A percentile compares a stretch with the other conserved stretches of the same genome.
These are phyloP conservation scores for Gossypium davidsonii DNA, from an alignment of 441 rosid genomes.

Conservation along the genomic window DNA sequence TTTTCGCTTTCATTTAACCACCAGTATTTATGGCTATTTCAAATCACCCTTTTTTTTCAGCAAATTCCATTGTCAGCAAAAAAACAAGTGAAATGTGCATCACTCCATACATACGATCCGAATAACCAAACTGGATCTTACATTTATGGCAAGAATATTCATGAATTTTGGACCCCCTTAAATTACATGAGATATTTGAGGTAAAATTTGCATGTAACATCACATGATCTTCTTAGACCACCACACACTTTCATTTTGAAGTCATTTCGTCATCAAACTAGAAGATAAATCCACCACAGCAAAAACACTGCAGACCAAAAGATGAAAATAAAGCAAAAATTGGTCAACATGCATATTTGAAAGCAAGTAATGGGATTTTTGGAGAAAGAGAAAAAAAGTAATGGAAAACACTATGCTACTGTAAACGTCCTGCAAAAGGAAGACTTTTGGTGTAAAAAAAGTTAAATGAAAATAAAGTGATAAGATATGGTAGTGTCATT, in stretches of 20 bases:
- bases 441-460: slow-evolving; percentile 22
- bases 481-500: slow-evolving; percentile 14
- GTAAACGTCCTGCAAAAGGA: background rate
- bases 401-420: background rate
- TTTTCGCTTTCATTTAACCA: too few species aligned
- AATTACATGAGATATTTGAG: background rate
- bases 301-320: slow-evolving; percentile 24
- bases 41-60: background rate
- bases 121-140: background rate
- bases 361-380: background rate
- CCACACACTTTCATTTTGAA: background rate
- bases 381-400: background rate
- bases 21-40: background rate
- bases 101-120: background rate
- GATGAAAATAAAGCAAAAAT: background rate
- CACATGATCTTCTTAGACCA: background rate
- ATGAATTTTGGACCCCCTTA: background rate
- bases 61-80: background rate
- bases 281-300: slow-evolving; percentile 30
- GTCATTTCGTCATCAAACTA: slow-evolving; percentile 18
- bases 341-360: background rate
- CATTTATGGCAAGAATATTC: background rate
- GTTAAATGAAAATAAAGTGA: slow-evolving; percentile 10
- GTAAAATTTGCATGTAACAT: background rate
- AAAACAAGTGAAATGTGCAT: background rate